Conservation (phyloP, 2,329 filamentous ascomycete genomes). For the Fusarium cicatricum region DNA sequence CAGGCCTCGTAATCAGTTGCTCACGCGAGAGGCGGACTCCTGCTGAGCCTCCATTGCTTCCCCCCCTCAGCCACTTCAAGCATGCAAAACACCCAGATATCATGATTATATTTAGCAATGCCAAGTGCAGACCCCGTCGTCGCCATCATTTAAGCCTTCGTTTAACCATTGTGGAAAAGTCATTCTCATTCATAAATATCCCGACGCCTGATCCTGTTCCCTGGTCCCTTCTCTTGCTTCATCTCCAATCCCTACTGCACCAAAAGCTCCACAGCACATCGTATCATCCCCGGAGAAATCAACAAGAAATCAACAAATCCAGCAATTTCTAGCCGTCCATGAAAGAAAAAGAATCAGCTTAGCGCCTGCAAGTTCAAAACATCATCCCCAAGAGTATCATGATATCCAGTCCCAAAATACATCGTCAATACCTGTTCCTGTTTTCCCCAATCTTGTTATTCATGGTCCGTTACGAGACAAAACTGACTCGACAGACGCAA, state of each 20-base stretch:
- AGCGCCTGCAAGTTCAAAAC: constrained; percentile 17
- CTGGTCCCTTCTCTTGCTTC: constrained; percentile 9
- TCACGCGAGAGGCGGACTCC: constrained; percentile 26
- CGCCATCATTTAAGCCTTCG: too few species aligned
- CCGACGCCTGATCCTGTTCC: constrained; percentile 14
- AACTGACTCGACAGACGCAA: background rate
- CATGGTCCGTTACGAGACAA: background rate
- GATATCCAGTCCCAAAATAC: constrained; percentile 26
- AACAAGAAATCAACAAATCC: constrained; percentile 11
- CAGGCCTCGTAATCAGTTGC: constrained; percentile 30
- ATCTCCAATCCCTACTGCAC: constrained; percentile 16
- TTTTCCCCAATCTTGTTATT: constrained; percentile 1
- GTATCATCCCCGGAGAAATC: constrained; percentile 6
- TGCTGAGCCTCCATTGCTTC: constrained; percentile 28
- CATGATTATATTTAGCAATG: constrained; percentile 32
- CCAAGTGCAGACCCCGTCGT: constrained; percentile 25
- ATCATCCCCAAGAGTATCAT: constrained; percentile 30
- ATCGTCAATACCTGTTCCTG: constrained; percentile 9
- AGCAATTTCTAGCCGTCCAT: constrained; percentile 18
- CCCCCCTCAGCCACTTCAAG: background rate
- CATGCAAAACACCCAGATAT: background rate
- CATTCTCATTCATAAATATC: constrained; percentile 29
- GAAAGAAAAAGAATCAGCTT: constrained; percentile 15
- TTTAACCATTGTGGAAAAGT: too few species aligned
- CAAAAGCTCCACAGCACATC: constrained; percentile 18